These are phyloP conservation scores for Saitozyma podzolica DNA, from an alignment of 768 basidiomycete genomes.

Conservation along the genomic window DNA sequence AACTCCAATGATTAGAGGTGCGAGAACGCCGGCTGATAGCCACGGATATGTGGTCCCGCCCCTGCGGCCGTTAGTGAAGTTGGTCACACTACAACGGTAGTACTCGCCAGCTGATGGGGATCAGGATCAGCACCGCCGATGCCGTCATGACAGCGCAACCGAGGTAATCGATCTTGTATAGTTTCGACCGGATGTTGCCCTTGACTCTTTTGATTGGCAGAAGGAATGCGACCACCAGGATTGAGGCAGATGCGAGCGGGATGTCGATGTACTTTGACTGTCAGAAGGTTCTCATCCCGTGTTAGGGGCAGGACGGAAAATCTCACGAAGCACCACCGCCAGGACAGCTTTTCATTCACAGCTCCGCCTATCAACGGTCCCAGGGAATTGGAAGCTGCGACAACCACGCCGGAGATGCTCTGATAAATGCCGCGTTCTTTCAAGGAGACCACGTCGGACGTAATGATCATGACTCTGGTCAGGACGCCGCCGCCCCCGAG, in stretches of 20 bases:
- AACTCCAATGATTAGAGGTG: constrained; percentile 61
- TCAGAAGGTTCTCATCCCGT: neutral
- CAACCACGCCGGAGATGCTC: constrained; percentile 65
- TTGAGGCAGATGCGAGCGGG: constrained; percentile 62
- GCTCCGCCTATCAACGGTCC: constrained; percentile 69
- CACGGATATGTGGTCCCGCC: constrained; percentile 73
- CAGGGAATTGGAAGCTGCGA: constrained; percentile 64
- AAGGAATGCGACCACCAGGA: constrained; percentile 62
- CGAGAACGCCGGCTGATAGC: constrained; percentile 66
- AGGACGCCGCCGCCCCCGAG: constrained; percentile 54
- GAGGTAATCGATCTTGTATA: constrained; percentile 66
- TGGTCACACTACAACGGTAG: too few species aligned
- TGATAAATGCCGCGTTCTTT: constrained; percentile 69
- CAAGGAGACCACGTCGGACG: constrained; percentile 71
- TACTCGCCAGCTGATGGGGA: constrained; percentile 65
- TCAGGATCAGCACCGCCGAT: constrained; percentile 64
- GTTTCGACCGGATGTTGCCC: constrained; percentile 65
- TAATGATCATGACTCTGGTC: constrained; percentile 6
- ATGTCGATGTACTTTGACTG: constrained; percentile 62
- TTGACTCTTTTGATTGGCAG: constrained; percentile 70
- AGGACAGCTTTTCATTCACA: constrained; percentile 57
- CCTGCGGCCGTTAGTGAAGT: constrained; percentile 28
- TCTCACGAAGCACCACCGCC: neutral
- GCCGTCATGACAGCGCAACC: constrained; percentile 63
- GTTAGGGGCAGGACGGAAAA: too few species aligned